Evolutionary conservation across 2,329 filamentous ascomycete species (phyloP).

Genomic region (Xylariaceae sp.): DNA sequence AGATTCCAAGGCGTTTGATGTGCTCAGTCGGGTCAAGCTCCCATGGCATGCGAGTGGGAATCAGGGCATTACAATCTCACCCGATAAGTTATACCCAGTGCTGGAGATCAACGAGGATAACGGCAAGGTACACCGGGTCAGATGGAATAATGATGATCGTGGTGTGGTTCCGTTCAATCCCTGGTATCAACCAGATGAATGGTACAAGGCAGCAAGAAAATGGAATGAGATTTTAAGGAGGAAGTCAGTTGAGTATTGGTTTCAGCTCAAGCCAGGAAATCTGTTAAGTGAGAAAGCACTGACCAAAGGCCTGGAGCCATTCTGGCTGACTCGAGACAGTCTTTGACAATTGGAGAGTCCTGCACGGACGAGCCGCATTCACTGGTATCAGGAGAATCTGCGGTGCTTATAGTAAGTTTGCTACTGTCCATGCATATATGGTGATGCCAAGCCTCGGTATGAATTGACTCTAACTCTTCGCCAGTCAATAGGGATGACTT

Average conservation of each 20-base stretch:
- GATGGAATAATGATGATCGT: constrained; percentile 93
- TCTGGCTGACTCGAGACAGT: constrained; percentile 46
- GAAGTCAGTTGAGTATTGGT: constrained; percentile 67
- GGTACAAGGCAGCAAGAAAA: constrained; percentile 76
- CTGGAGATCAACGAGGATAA: constrained; percentile 52
- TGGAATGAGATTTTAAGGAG: constrained; percentile 68
- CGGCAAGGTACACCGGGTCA: constrained; percentile 51
- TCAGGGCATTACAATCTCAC: constrained; percentile 73
- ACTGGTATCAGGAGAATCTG: constrained; percentile 82
- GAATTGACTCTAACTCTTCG: neutral
- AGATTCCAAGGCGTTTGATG: constrained; percentile 51
- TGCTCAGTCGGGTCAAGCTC: constrained; percentile 54
- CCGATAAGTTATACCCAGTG: constrained; percentile 66
- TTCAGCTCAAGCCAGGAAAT: constrained; percentile 73
- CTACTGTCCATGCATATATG: neutral
- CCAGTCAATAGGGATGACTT: constrained; percentile 78
- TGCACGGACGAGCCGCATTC: constrained; percentile 83
- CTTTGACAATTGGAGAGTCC: constrained; percentile 93
- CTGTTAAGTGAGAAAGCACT: constrained; percentile 65
- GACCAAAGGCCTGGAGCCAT: neutral
- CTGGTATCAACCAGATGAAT: constrained; percentile 47
- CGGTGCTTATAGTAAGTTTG: constrained; percentile 78
- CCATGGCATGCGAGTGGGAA: constrained; percentile 89
- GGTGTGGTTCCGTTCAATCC: constrained; percentile 58
- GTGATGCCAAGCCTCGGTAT: no score